Evolutionary conservation across 2,329 filamentous ascomycete genomes (phyloP).

Genomic region (Thermochaetoides dissita): DNA sequence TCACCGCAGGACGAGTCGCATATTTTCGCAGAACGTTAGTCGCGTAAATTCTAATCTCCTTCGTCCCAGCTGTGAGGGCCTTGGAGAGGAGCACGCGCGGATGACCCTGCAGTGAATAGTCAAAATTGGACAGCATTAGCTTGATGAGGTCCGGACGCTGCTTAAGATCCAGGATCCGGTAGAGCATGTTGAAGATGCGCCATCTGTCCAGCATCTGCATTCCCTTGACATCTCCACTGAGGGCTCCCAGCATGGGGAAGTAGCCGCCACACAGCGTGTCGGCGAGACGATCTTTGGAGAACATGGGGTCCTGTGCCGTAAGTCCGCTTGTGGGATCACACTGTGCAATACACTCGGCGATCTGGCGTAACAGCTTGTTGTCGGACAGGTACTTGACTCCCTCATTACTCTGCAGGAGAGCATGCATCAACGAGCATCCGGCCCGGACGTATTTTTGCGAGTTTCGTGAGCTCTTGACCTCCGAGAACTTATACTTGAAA

Average conservation of each 20-base stretch:
- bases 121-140: conserved; percentile 75
- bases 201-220: conserved; percentile 84
- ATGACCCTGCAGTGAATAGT: conserved; percentile 80
- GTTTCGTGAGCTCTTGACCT: conserved; percentile 76
- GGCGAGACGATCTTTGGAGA: conserved; percentile 68
- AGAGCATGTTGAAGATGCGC: conserved; percentile 99
- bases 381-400: conserved; percentile 75
- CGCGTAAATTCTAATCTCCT: conserved; percentile 79
- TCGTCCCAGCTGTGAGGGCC: conserved; percentile 79
- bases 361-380: conserved; percentile 83
- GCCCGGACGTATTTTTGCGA: conserved; percentile 89
- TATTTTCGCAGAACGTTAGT: conserved; percentile 82
- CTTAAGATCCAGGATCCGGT: conserved; percentile 86
- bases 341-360: conserved; percentile 90
- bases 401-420: conserved; percentile 71
- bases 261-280: conserved; percentile 88
- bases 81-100: conserved; percentile 87
- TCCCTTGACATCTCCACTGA: conserved; percentile 72
- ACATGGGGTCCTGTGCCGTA: conserved; percentile 75
- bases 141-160: conserved; percentile 86
- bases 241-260: conserved; percentile 77
- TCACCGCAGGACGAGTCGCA: conserved; percentile 42
- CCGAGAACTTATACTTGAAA: conserved; percentile 91
- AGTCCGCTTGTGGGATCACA: conserved; percentile 71
- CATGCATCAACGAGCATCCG: conserved; percentile 77